Evolutionary conservation across 768 basidiomycete genomes (phyloP), one percentile per base, ranked within the genome.

Genomic region (Thelephora ganbajun): DNA sequence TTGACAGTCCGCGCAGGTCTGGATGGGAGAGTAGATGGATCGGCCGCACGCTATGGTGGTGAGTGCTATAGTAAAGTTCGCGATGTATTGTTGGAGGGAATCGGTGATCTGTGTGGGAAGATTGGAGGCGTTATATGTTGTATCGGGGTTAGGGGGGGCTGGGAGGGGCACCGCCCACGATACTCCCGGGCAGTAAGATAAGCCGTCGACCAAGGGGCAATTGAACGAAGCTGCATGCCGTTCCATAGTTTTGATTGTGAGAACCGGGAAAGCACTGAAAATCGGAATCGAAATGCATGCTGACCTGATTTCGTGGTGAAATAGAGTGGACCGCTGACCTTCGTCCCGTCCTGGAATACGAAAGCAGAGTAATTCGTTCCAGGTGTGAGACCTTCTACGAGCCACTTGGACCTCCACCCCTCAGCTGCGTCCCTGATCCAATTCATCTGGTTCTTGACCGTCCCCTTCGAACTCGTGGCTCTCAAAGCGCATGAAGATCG

Each of bases 351-450:
- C 51, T 76, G 67, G 2, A 86, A 55, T 12, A 79, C 72, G 56
- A 78, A 90, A 0, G 72, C 77, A 0, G 87, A 89, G 55, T 91
- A 92, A 55, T 92, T 92, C 30, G 82, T 86, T 9, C 66, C 66
- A 5, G 80, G 69, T 1, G 65, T 62, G 14, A 93, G 66, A 0
- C 71, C 76, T 0, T 68, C 70, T 7, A 87, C 49, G 2, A 83
- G 57, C 72, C 78, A 91, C 55, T 89, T 82, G 23, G 62, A 72
- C 43, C 85, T 63, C 77, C 77, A 84, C 0, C 83, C 87, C 0
- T 65, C 58, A 0, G 56, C 46, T 41, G 7, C 18, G 54, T 76
- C 74, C 41, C 75, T 69, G 6, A 80, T 60, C 79, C 83, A 85
- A 3, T 74, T 50, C 1, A 67, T 68, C 48, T 74, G 61, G 47